Percentiles rank a stretch among this genome's conserved stretches.
phyloP scores from a whole-genome alignment of 106 monocot species.

The Chionographis japonica region DNA sequence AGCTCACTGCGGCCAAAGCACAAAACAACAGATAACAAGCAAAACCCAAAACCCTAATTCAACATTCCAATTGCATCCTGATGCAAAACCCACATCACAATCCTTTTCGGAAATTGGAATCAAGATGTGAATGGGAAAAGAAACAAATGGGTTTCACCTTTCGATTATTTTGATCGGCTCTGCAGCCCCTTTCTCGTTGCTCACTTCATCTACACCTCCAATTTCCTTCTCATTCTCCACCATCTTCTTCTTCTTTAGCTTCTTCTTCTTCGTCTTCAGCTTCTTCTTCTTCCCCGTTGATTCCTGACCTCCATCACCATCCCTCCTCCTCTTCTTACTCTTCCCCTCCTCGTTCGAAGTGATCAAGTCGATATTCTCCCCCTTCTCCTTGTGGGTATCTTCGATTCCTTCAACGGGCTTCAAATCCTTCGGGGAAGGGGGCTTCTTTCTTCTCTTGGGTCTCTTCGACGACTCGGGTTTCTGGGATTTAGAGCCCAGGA shows the following conservation, averaged over 20 bases:
- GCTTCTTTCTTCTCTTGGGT: constrained; percentile 23
- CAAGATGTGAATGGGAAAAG: not conserved
- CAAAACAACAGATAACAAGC: not conserved
- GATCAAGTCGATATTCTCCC: constrained; percentile 1
- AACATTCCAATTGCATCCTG: not conserved
- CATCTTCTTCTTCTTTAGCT: constrained; percentile 9
- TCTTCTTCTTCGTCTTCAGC: constrained; percentile 5
- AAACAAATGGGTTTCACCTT: constrained; percentile 17
- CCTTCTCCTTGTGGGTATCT: constrained; percentile 14
- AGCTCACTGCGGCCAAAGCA: constrained; percentile 48
- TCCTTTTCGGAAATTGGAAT: not conserved
- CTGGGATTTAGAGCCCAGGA: constrained; percentile 25
- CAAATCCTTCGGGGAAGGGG: constrained; percentile 1
- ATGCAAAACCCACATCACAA: not conserved
- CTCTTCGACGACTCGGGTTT: constrained; percentile 23
- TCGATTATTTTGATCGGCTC: constrained; percentile 7
- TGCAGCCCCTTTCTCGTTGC: not conserved
- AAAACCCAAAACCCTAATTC: not conserved
- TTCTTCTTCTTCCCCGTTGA: constrained; percentile 12
- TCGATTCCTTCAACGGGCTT: not conserved
- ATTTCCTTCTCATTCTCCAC: constrained; percentile 5
- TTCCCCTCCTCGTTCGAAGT: not conserved
- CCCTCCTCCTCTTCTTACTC: constrained; percentile 16
- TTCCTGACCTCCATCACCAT: constrained; percentile 11
- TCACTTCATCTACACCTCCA: not conserved